phyloP scores from a whole-genome alignment of 148 eudicot genomes.

The Tetragonia tetragonoides region DNA sequence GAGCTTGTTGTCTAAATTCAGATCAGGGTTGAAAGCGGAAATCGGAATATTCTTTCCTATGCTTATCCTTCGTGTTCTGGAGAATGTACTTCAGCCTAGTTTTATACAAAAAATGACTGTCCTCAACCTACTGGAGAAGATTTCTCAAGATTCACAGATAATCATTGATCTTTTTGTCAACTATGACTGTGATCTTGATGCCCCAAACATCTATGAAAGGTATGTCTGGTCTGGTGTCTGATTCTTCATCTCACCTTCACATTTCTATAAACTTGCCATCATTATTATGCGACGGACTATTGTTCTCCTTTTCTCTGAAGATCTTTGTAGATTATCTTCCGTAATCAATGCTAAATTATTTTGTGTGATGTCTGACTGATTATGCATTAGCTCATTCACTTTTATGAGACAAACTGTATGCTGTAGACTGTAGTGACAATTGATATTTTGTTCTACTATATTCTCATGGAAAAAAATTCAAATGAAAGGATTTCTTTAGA shows the following conservation, averaged over 20 bases:
- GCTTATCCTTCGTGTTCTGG: slow-evolving; percentile 94
- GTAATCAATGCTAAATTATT: no score
- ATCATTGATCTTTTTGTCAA: slow-evolving; percentile 87
- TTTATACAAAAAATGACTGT: slow-evolving; percentile 98
- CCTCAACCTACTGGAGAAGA: slow-evolving; percentile 83
- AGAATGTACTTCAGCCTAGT: slow-evolving; percentile 95
- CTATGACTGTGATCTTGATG: slow-evolving; percentile 96
- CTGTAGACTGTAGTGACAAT: no score
- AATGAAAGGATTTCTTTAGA: no score
- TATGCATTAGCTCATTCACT: no score
- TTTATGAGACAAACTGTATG: no score
- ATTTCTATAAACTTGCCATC: background rate
- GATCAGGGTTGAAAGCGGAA: slow-evolving; percentile 91
- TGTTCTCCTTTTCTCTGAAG: no score
- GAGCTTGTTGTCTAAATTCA: slow-evolving; percentile 68
- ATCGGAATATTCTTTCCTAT: slow-evolving; percentile 92
- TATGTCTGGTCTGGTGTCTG: slow-evolving; percentile 30
- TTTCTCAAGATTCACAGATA: slow-evolving; percentile 82
- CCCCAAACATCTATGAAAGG: slow-evolving; percentile 98
- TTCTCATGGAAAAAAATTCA: no score
- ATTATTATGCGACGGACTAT: no score
- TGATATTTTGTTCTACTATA: no score
- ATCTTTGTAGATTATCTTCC: no score
- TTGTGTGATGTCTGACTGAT: no score
- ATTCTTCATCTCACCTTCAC: slow-evolving; percentile 12